A percentile compares a stretch with the other conserved stretches of the same genome.
Conservation (phyloP, 2,329 filamentous ascomycete genomes). For the Monosporascus sp. region DNA sequence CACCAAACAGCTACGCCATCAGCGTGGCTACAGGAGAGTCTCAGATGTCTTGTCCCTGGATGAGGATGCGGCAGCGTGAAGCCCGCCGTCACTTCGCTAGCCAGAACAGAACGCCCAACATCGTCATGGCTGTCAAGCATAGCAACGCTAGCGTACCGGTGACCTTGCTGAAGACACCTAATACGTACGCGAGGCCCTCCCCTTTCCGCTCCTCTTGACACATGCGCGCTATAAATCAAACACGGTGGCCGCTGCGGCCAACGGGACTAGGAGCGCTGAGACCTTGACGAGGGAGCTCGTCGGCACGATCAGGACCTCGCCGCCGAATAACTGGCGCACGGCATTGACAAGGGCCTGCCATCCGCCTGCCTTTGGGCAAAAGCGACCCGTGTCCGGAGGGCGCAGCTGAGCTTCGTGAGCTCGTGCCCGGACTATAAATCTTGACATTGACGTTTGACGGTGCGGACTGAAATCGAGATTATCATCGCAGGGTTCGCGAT, state of each 20-base stretch:
- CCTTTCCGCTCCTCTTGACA: neutral
- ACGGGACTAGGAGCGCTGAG: constrained; percentile 23
- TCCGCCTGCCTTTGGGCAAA: constrained; percentile 18
- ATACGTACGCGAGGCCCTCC: no score
- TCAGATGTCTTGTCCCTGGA: no score
- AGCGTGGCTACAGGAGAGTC: no score
- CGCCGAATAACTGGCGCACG: constrained; percentile 15
- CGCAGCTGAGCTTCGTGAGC: constrained; percentile 25
- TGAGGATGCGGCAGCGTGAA: no score
- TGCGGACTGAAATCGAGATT: constrained; percentile 33
- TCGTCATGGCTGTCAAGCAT: no score
- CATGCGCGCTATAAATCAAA: constrained; percentile 25
- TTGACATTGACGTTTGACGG: constrained; percentile 37
- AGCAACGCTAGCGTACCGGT: no score
- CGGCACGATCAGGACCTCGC: constrained; percentile 21
- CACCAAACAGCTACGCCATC: no score
- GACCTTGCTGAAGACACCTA: no score
- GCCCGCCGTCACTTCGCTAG: no score
- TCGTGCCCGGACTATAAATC: constrained; percentile 30
- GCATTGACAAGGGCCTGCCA: constrained; percentile 16
- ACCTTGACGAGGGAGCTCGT: constrained; percentile 19
- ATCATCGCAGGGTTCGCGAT: constrained; percentile 34
- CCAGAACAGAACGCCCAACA: no score
- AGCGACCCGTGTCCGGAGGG: constrained; percentile 25
- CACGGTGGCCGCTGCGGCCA: constrained; percentile 24